Evolutionary conservation across 108 stramenopile species (phyloP), one percentile per base, ranked within the genome.

Genomic region (Skeletonema menzelii): DNA sequence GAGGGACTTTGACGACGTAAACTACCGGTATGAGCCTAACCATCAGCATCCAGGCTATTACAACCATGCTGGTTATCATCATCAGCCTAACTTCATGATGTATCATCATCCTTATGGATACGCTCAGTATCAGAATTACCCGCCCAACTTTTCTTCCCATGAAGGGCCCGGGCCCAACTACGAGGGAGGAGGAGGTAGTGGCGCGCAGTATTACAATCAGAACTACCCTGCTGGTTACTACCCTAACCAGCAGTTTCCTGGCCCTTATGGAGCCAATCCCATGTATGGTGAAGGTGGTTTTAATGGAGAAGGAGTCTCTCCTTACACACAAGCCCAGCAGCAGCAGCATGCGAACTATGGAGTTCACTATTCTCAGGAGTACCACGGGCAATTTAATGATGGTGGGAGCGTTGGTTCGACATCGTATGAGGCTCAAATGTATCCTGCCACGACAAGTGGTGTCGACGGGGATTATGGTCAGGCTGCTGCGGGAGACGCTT

Each of bases 91-190:
- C 49, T 24, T 53, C 22, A 53, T 53, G 49, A 53, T 53, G 49
- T 53, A 53, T 22, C 49, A 53, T 24, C 49, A 53, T 53, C 49
- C 49, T 53, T 53, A 53, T 53, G 49, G 49, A 24, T 53, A 53
- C 49, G 8, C 49, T 53, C 49, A 53, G 20, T 53, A 53, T 7
- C 49, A 53, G 49, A 53, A 53, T 22, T 53, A 53, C 10, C 49
- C 49, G 15, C 22, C 15, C 49, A 20, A 53, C 49, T 53, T 24
- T 53, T 22, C 49, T 53, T 8, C 49, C 19, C 8, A 53, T 24
- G 49, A 53, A 8, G 49, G 49, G 22, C 8, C 49, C 5, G 49
- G 49, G 49, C 8, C 49, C 0, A 53, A 53, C 22, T 53, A 53
- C 49, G 49, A 53, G 20, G 20, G 22, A 22, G 49, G 49, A 22